Conservation (phyloP, 2,329 filamentous ascomycete species). For the Cucurbitaria berberidis region DNA sequence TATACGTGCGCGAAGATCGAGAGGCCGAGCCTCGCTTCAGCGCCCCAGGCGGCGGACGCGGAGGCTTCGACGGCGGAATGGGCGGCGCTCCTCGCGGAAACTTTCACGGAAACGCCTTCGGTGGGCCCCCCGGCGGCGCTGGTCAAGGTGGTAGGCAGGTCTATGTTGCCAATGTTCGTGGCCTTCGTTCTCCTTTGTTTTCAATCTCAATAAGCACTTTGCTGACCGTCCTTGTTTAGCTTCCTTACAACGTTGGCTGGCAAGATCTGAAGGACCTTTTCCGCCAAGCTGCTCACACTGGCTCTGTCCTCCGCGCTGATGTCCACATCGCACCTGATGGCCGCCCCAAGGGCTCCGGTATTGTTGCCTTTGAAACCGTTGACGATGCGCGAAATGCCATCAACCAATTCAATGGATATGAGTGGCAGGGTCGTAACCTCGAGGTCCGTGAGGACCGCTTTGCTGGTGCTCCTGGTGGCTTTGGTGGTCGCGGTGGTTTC, state of each 20-base stretch:
- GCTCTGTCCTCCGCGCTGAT: slow-evolving; percentile 84
- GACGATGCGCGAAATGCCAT: slow-evolving; percentile 97
- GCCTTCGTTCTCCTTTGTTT: slow-evolving; percentile 40
- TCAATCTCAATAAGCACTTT: slow-evolving; percentile 35
- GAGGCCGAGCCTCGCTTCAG: slow-evolving; percentile 98
- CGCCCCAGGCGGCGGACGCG: slow-evolving; percentile 65
- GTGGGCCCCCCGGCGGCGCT: slow-evolving; percentile 63
- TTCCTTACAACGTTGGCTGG: slow-evolving; percentile 97
- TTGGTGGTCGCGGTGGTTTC: slow-evolving; percentile 48
- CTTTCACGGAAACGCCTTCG: slow-evolving; percentile 49
- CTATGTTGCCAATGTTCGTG: slow-evolving; percentile 96
- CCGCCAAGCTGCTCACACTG: slow-evolving; percentile 72
- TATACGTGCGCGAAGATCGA: slow-evolving; percentile 98
- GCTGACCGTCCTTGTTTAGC: slow-evolving; percentile 63
- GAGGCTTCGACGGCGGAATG: slow-evolving; percentile 55
- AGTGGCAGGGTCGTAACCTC: slow-evolving; percentile 92
- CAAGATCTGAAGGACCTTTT: slow-evolving; percentile 99
- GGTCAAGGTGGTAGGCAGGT: slow-evolving; percentile 82
- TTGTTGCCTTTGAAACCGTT: slow-evolving; percentile 93
- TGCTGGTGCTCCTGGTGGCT: slow-evolving; percentile 64
- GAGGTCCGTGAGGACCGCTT: slow-evolving; percentile 98
- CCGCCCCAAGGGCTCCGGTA: slow-evolving; percentile 93
- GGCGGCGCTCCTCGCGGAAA: slow-evolving; percentile 50
- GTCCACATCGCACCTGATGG: slow-evolving; percentile 92
- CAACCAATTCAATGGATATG: slow-evolving; percentile 96